phyloP scores from a whole-genome alignment of 140 eudicot genomes.

The Erigeron philadelphicus region DNA sequence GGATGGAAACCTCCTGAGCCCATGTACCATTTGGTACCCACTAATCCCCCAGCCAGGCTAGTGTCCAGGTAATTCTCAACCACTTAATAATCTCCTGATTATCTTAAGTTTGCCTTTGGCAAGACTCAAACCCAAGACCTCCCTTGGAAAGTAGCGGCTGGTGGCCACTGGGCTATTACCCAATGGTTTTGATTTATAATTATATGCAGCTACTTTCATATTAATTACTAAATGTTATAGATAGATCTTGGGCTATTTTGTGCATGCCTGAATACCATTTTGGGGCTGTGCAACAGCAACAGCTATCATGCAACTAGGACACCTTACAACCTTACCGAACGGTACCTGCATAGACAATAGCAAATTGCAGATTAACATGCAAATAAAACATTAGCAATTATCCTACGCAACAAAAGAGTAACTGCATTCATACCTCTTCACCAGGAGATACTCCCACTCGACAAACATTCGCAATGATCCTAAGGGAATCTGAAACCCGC shows the following conservation, averaged over 20 bases:
- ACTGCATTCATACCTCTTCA: slow-evolving; percentile 62
- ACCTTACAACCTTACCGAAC: slow-evolving; percentile 84
- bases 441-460: slow-evolving; percentile 80
- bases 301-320: slow-evolving; percentile 85
- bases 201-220: background rate
- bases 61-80: too few species aligned
- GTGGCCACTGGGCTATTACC: too few species aligned
- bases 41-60: too few species aligned
- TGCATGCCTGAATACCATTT: slow-evolving; percentile 94
- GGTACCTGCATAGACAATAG: slow-evolving; percentile 64
- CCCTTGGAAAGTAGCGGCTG: too few species aligned
- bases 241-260: slow-evolving; percentile 22
- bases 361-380: slow-evolving; percentile 14
- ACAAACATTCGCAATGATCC: slow-evolving; percentile 56
- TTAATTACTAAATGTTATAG: slow-evolving; percentile 1
- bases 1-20: too few species aligned
- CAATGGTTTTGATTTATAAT: too few species aligned
- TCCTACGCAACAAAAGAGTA: background rate
- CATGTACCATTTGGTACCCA: too few species aligned
- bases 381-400: background rate
- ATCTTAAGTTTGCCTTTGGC: too few species aligned
- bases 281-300: slow-evolving; percentile 97
- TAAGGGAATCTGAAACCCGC: slow-evolving; percentile 86
- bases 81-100: too few species aligned
- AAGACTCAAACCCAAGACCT: too few species aligned